A percentile compares a stretch with the other conserved stretches of the same genome.
These are phyloP conservation scores for Trichoderma parareesei DNA, from an alignment of 495 filamentous ascomycete species.

Conservation along the genomic window DNA sequence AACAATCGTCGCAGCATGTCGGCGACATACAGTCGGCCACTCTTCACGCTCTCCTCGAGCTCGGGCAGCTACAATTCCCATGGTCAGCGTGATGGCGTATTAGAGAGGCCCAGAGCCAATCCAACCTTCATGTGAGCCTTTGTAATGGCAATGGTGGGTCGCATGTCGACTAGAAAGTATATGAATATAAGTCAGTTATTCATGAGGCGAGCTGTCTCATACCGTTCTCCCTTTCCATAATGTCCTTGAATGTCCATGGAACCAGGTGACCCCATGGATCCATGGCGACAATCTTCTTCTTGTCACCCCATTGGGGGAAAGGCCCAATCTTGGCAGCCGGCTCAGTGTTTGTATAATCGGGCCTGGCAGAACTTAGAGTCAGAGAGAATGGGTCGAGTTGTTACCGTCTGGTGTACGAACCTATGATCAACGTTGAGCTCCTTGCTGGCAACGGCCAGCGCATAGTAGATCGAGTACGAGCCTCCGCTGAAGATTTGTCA, in stretches of 20 bases:
- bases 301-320: constrained; percentile 82
- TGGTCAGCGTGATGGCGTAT: constrained; percentile 15
- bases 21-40: constrained; percentile 54
- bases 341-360: constrained; percentile 91
- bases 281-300: constrained; percentile 95
- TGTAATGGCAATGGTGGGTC: constrained; percentile 90
- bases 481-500: constrained; percentile 47
- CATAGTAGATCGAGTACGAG: constrained; percentile 96
- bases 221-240: constrained; percentile 57
- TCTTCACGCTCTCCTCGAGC: constrained; percentile 75
- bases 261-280: constrained; percentile 88
- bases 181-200: neutral
- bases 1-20: no score
- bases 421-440: constrained; percentile 77
- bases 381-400: neutral
- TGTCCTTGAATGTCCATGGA: constrained; percentile 68
- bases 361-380: constrained; percentile 24
- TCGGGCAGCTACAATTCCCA: constrained; percentile 54
- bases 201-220: constrained; percentile 9
- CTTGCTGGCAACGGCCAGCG: constrained; percentile 84
- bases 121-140: constrained; percentile 84
- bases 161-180: constrained; percentile 60
- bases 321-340: constrained; percentile 81
- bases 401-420: constrained; percentile 16
- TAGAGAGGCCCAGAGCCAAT: neutral